phyloP scores from a whole-genome alignment of 2,329 filamentous ascomycete species.

The Ophiostoma ulmi region DNA sequence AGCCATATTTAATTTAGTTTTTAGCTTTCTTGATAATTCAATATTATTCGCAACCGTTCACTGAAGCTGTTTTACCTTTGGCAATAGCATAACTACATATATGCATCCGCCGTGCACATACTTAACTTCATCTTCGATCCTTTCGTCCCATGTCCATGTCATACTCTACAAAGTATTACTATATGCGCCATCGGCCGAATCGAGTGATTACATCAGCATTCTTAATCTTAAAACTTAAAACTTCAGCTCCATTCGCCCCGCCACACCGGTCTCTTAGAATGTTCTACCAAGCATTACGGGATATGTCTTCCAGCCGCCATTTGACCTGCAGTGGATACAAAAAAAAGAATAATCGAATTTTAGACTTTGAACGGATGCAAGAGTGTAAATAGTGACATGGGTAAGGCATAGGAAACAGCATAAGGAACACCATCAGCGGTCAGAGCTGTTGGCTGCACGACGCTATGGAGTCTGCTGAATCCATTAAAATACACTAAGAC shows the following conservation, averaged over 20 bases:
- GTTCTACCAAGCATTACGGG: background rate
- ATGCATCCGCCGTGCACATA: too few relatives aligned
- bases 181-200: background rate
- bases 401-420: background rate
- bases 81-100: too few relatives aligned
- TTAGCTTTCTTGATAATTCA: too few relatives aligned
- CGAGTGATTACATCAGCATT: background rate
- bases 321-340: background rate
- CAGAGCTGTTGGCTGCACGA: background rate
- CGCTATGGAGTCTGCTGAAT: background rate
- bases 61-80: too few relatives aligned
- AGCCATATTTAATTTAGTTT: too few relatives aligned
- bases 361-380: background rate
- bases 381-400: conserved; percentile 1
- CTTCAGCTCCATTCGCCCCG: background rate
- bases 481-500: background rate
- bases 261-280: background rate
- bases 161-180: background rate
- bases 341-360: background rate
- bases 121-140: background rate
- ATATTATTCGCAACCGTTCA: too few relatives aligned
- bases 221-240: background rate
- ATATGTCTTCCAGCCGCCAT: background rate
- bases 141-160: background rate
- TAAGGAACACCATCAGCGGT: background rate